Evolutionary conservation across 208 protist species (phyloP), one percentile per base, ranked within the genome.

Genomic region (Leishmania aethiopica): DNA sequence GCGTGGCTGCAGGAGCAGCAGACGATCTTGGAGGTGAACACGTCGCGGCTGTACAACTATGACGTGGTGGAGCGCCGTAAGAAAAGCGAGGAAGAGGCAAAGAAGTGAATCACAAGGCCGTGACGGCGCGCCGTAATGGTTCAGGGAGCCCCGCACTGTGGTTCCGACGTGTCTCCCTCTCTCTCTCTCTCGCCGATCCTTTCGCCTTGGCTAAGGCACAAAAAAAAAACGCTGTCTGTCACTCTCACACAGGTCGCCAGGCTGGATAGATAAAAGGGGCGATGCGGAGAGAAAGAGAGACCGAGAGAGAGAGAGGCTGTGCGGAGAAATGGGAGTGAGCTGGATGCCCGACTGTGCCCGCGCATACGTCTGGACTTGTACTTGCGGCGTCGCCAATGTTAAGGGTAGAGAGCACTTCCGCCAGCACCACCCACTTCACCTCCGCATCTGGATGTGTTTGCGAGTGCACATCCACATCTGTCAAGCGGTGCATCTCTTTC

Each of bases 1-100:
- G 92, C 95, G 64, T 99, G 96, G 89, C 86, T 99, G 69, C 97
- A 98, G 87, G 98, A 99, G 87, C 98, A 99, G 91, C 92, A 98
- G 67, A 99, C 97, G 6, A 99, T 98, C 47, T 85, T 97, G 22
- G 97, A 99, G 87, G 98, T 99, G 67, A 99, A 96, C 85, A 99
- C 98, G 13, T 94, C 94, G 25, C 90, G 98, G 15, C 91, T 99
- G 81, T 98, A 99, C 91, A 99, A 99, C 88, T 96, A 98, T 80
- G 97, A 98, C 78, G 88, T 99, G 3, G 79, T 96, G 53, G 89
- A 96, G 88, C 89, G 92, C 72, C 90, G 96, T 42, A 92, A 90
- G 82, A 84, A 87, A 73, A 74, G 87, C 49, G 78, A 86, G 25
- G 59, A 82, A 77, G 85, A 84, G 77, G 75, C 75, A 40, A 86